Evolutionary conservation across 768 basidiomycete species (phyloP).

Genomic region (Hypholoma fasciculare): DNA sequence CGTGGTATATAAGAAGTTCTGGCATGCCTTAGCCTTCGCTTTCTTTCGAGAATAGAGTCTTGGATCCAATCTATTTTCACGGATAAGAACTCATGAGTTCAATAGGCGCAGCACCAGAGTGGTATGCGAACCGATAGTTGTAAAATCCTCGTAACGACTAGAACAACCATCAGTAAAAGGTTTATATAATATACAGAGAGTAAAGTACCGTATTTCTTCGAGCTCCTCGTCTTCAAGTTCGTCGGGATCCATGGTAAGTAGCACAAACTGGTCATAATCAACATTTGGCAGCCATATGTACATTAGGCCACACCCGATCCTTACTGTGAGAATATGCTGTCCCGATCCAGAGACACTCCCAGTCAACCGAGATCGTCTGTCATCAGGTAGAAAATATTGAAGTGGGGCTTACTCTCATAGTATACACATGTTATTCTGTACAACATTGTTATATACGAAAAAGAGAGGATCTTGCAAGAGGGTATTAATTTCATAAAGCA

Average conservation of each 20-base stretch:
- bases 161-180: constrained; percentile 14
- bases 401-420: not conserved
- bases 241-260: constrained; percentile 37
- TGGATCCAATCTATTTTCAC: constrained; percentile 85
- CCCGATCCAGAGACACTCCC: not conserved
- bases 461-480: no score
- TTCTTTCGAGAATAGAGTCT: constrained; percentile 88
- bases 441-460: no score
- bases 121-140: constrained; percentile 72
- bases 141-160: constrained; percentile 94
- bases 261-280: not conserved
- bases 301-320: not conserved
- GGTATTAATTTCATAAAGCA: no score
- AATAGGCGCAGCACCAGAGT: constrained; percentile 9
- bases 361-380: not conserved
- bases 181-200: not conserved
- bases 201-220: constrained; percentile 59
- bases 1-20: constrained; percentile 41
- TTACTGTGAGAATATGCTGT: not conserved
- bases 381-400: not conserved
- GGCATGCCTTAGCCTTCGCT: constrained; percentile 68
- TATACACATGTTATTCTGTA: not conserved
- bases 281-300: not conserved
- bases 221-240: constrained; percentile 67
- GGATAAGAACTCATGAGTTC: not conserved